phyloP scores from a whole-genome alignment of 495 filamentous ascomycete species.

The Penicillium nucicola region DNA sequence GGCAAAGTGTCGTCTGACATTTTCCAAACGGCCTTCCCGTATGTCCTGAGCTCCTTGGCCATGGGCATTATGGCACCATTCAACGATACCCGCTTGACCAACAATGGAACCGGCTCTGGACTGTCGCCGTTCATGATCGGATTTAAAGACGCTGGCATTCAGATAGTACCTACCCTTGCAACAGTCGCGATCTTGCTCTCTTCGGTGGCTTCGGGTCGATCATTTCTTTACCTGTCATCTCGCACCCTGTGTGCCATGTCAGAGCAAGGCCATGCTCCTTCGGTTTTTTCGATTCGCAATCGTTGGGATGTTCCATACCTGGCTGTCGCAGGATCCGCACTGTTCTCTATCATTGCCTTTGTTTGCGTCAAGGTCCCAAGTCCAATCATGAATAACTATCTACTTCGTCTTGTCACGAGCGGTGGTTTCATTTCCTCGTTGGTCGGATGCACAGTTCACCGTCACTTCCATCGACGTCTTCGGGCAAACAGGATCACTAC shows the following conservation, averaged over 20 bases:
- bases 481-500: conserved; percentile 33
- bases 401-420: conserved; percentile 59
- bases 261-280: conserved; percentile 44
- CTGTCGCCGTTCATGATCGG: conserved; percentile 36
- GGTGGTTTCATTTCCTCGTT: conserved; percentile 60
- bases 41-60: conserved; percentile 55
- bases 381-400: conserved; percentile 42
- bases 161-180: conserved; percentile 58
- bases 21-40: conserved; percentile 49
- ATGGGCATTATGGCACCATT: conserved; percentile 56
- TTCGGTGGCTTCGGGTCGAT: conserved; percentile 65
- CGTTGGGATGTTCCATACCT: conserved; percentile 46
- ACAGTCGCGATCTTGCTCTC: conserved; percentile 70
- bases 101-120: conserved; percentile 49
- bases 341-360: conserved; percentile 40
- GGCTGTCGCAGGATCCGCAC: conserved; percentile 33
- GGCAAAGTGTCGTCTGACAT: conserved; percentile 17
- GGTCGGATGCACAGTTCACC: conserved; percentile 51
- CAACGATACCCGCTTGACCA: conserved; percentile 50
- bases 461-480: conserved; percentile 52
- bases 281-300: conserved; percentile 40
- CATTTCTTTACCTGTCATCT: conserved; percentile 55
- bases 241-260: conserved; percentile 49
- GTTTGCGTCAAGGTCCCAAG: conserved; percentile 28
- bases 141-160: conserved; percentile 45